Evolutionary conservation across 1,139 yeast species (phyloP).

Genomic region (Kodamaea sp.): DNA sequence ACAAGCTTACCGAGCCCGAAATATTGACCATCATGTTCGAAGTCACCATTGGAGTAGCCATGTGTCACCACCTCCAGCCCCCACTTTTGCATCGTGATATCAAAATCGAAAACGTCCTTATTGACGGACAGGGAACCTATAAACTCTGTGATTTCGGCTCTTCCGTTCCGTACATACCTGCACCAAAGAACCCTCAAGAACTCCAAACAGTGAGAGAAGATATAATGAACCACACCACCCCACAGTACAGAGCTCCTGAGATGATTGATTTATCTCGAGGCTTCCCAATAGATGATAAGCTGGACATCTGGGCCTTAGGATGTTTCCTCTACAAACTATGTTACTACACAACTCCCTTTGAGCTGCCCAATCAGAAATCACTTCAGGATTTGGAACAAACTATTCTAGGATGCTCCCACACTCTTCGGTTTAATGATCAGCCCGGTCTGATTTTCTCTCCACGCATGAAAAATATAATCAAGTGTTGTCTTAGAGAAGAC

Average conservation of each 20-base stretch:
- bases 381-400: constrained; percentile 42
- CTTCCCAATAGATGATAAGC: constrained; percentile 88
- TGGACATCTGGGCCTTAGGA: constrained; percentile 97
- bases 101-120: constrained; percentile 90
- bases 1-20: constrained; percentile 80
- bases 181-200: constrained; percentile 68
- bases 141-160: constrained; percentile 96
- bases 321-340: constrained; percentile 87
- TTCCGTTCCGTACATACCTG: constrained; percentile 66
- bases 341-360: constrained; percentile 94
- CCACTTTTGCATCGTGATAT: constrained; percentile 91
- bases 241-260: constrained; percentile 96
- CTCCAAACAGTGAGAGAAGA: constrained; percentile 74
- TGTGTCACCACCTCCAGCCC: constrained; percentile 82
- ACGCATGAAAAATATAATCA: constrained; percentile 58
- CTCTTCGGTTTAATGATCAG: constrained; percentile 36
- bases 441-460: constrained; percentile 43
- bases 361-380: constrained; percentile 51
- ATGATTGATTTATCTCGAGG: constrained; percentile 89
- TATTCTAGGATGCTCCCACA: constrained; percentile 35
- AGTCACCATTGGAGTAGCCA: constrained; percentile 77
- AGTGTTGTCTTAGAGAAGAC: constrained; percentile 64
- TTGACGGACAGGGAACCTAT: constrained; percentile 69
- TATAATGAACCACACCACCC: constrained; percentile 88
- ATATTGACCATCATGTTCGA: constrained; percentile 82